Conservation (phyloP, 1,284 basidiomycete genomes). For the Ustilago sp. region DNA sequence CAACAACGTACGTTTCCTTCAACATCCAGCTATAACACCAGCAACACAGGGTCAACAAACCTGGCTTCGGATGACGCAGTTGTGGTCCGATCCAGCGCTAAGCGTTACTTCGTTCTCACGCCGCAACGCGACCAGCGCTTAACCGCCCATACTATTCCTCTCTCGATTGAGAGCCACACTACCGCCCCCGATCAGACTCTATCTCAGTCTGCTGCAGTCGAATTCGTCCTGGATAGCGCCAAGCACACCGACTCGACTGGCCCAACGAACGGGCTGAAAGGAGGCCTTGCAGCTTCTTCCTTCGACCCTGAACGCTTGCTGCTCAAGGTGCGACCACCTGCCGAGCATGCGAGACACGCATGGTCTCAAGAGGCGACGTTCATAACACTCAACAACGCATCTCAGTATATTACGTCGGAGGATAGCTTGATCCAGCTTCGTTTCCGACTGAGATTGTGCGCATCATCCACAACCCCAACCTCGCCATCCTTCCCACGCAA, state of each 20-base stretch:
- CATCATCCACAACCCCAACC: conserved; percentile 16
- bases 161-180: conserved; percentile 25
- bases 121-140: conserved; percentile 27
- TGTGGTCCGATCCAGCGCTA: conserved; percentile 11
- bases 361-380: conserved; percentile 31
- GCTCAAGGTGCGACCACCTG: conserved; percentile 43
- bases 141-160: conserved; percentile 17
- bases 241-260: not conserved
- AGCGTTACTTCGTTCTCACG: conserved; percentile 18
- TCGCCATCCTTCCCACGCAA: conserved; percentile 9
- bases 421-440: conserved; percentile 20
- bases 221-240: conserved; percentile 27
- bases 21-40: not conserved
- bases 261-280: not conserved
- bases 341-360: conserved; percentile 19
- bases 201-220: conserved; percentile 11
- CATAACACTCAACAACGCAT: conserved; percentile 18
- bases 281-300: not conserved
- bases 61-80: conserved; percentile 19
- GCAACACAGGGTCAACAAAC: conserved; percentile 1
- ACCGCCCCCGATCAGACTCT: conserved; percentile 6
- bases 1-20: not conserved
- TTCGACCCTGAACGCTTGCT: conserved; percentile 39
- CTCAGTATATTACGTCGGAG: conserved; percentile 22
- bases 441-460: conserved; percentile 37